Percentiles rank a stretch among this genome's conserved stretches.
These are phyloP conservation scores for Tuber umbilicatum DNA, from an alignment of 495 filamentous ascomycete species.

Conservation along the genomic window DNA sequence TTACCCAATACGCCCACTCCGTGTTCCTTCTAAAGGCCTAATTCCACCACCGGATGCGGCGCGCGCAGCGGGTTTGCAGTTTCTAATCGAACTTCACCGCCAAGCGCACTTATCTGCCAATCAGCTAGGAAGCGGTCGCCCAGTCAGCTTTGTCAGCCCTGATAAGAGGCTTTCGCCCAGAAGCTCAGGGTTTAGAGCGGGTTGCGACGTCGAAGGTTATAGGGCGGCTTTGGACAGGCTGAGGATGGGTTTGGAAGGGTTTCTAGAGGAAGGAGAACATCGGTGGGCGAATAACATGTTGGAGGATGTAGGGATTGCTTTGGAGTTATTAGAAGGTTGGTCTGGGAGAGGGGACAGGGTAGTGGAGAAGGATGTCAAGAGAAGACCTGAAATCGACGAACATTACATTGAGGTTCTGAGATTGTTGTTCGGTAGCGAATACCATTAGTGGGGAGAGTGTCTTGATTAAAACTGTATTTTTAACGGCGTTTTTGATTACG, in stretches of 20 bases:
- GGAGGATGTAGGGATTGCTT: not conserved
- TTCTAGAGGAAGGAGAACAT: not conserved
- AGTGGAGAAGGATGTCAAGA: not conserved
- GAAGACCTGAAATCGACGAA: not conserved
- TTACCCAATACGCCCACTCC: not conserved
- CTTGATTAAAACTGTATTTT: not conserved
- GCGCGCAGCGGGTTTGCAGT: not conserved
- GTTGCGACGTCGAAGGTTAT: not conserved
- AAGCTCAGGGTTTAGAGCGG: not conserved
- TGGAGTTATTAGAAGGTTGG: not conserved
- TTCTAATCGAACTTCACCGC: not conserved
- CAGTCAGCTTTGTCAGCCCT: not conserved
- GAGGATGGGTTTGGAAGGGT: not conserved
- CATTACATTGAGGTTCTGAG: not conserved
- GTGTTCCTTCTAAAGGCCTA: not conserved
- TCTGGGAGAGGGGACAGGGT: not conserved
- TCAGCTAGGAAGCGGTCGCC: not conserved
- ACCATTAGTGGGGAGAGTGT: not conserved
- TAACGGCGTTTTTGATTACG: not conserved
- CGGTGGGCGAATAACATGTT: not conserved
- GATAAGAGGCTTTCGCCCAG: slow-evolving; percentile 1
- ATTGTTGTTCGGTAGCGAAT: not conserved
- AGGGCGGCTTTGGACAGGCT: not conserved
- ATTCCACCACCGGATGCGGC: not conserved
- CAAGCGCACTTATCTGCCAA: not conserved